Percentiles rank a stretch among this genome's conserved stretches.
Conservation (phyloP, 2,329 filamentous ascomycete species). For the Drechslera avenae region DNA sequence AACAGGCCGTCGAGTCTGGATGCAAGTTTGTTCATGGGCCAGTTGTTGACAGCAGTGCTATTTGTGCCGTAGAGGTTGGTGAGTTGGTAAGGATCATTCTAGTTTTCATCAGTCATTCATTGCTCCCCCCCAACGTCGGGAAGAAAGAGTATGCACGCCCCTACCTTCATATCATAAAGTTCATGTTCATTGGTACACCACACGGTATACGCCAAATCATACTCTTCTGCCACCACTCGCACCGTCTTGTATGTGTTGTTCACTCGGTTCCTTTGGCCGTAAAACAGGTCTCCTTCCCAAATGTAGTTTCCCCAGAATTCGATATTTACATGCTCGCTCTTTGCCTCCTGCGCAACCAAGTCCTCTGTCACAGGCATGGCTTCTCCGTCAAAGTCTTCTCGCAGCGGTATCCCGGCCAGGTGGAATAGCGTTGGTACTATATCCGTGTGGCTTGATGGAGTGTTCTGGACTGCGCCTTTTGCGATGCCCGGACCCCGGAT, state of each 20-base stretch:
- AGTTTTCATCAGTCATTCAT: no score
- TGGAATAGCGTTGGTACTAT: slow-evolving; percentile 49
- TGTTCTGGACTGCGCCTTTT: slow-evolving; percentile 24
- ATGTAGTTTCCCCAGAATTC: slow-evolving; percentile 50
- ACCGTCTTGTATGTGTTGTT: slow-evolving; percentile 68
- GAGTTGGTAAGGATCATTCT: slow-evolving; percentile 42
- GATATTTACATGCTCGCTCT: slow-evolving; percentile 49
- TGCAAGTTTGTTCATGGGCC: slow-evolving; percentile 13
- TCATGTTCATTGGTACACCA: slow-evolving; percentile 74
- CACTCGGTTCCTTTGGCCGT: background rate
- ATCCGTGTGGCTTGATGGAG: slow-evolving; percentile 48
- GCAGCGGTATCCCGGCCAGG: slow-evolving; percentile 39
- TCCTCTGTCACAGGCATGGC: slow-evolving; percentile 39
- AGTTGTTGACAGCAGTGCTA: slow-evolving; percentile 6
- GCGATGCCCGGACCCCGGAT: slow-evolving; percentile 48
- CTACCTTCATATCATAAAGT: slow-evolving; percentile 66
- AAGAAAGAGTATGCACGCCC: slow-evolving; percentile 18
- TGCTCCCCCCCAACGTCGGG: background rate
- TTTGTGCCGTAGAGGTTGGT: slow-evolving; percentile 40
- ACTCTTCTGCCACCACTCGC: slow-evolving; percentile 59
- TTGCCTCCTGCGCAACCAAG: slow-evolving; percentile 5
- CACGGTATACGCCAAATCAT: slow-evolving; percentile 68
- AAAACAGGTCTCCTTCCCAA: slow-evolving; percentile 25
- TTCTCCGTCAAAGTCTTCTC: slow-evolving; percentile 46
- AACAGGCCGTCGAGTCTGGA: slow-evolving; percentile 60